Evolutionary conservation across 306 rosid genomes (phyloP), one percentile per base, ranked within the genome.

Genomic region (Begonia fuchsioides): DNA sequence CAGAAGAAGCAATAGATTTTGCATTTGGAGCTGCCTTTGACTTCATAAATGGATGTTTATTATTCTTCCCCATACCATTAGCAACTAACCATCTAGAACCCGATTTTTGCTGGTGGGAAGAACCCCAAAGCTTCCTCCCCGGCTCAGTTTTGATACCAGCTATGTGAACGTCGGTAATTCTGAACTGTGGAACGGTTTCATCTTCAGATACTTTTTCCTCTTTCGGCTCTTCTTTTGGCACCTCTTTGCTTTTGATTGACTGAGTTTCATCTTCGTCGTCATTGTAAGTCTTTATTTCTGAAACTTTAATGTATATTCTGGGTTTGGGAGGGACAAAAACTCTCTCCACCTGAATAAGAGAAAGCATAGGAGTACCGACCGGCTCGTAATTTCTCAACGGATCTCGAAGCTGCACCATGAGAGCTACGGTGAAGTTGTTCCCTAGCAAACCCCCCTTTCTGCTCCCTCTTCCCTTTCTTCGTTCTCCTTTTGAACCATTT

Each of bases 81-180:
- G 98, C 98, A 49, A 90, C 56, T 74, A 85, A 60, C 98, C 98
- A 90, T 8, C 98, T 87, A 2, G 98, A 90, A 57, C 87, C 85
- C 5, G 95, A 84, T 38, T 81, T 69, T 47, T 81, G 80, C 68
- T 81, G 81, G n/a, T n/a, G 52, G 72, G 56, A 32, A 57, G 64
- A 54, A 79, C 92, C 51, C 87, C 86, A 76, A 32, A 68, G 72
- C 67, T 78, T 74, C 78, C 64, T 83, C 54, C 58, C 61, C 1
- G 76, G 62, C 49, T 76, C 76, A 0, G 74, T 44, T 61, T 79
- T 61, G 57, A 81, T 64, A 72, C 95, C 97, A 16, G 93, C 86
- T 11, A 84, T 78, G 56, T 78, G 86, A 43, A 88, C 86, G 51
- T 81, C 90, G 2, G 84, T 68, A 52, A 88, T 84, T 65, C 56